A percentile compares a stretch with the other conserved stretches of the same genome.
Conservation (phyloP, 1,139 yeast species). For the Candida mesenterica region DNA sequence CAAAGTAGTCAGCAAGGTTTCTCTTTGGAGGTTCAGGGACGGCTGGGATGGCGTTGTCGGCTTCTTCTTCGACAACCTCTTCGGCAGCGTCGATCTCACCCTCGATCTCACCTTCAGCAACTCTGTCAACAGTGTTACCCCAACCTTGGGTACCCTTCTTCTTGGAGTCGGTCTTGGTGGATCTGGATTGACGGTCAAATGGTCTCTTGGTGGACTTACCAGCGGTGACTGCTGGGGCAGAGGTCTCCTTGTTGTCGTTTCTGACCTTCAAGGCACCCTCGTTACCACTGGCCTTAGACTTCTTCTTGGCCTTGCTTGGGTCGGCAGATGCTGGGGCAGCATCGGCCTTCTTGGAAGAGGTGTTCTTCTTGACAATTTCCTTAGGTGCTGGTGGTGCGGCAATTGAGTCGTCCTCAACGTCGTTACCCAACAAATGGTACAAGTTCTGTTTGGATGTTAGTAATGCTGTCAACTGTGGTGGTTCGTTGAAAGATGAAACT, state of each 20-base stretch:
- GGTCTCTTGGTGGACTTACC: constrained; percentile 62
- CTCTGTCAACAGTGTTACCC: constrained; percentile 74
- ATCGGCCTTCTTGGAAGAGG: constrained; percentile 88
- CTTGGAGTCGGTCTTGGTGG: constrained; percentile 78
- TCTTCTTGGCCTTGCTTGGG: constrained; percentile 77
- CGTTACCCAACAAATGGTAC: constrained; percentile 62
- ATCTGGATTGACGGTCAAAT: constrained; percentile 80
- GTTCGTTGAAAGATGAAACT: too few species aligned
- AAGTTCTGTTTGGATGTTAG: constrained; percentile 34
- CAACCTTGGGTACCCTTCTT: constrained; percentile 81
- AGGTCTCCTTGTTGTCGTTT: constrained; percentile 67
- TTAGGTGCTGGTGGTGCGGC: constrained; percentile 51
- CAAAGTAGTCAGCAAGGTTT: constrained; percentile 73
- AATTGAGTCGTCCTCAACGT: constrained; percentile 69
- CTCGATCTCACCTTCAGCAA: constrained; percentile 60
- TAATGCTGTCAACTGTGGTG: background rate
- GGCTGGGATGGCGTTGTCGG: constrained; percentile 26
- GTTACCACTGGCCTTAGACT: constrained; percentile 73
- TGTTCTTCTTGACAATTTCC: constrained; percentile 79
- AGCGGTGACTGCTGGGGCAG: constrained; percentile 55
- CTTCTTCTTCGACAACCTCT: constrained; percentile 39
- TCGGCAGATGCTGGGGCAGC: constrained; percentile 81
- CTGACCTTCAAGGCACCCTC: constrained; percentile 85
- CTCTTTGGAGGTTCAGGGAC: constrained; percentile 49
- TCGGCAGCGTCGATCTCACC: constrained; percentile 61